Base-by-base conservation (phyloP, 2,329 filamentous ascomycete genomes). In the Dendryphion nanum region DNA sequence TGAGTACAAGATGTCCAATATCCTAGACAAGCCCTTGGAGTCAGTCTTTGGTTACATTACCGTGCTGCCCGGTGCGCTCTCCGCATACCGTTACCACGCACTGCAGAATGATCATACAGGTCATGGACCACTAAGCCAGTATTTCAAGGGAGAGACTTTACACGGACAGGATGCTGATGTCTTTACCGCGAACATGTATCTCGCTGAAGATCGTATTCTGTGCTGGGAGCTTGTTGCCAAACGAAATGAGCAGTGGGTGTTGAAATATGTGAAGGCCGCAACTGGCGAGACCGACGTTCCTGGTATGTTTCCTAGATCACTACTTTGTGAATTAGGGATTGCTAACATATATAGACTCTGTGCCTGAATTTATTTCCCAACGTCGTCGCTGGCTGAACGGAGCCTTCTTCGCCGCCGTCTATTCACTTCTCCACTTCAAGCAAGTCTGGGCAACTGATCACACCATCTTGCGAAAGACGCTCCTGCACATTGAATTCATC, bases 1-100 rank as follows among this genome's bases (percentile, higher is more conserved):
- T 52, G 93, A 98, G 72, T 98, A 98, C 75, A 98, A 98, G 69
- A 96, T 98, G 89, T 95, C 89, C 28, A 98, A 98, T 57, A 98
- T 98, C 56, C 76, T 98, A 18, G 93, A 98, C 64, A 98, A 98
- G 67, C 93, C 93, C 0, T 74, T 98, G 2, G 93, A 98, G 65
- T 95, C 89, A 0, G 91, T 95, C 0, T 98, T 98, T 64, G 93
- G 93, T 2, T 98, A 97, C 63, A 98, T 98, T 53, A 97, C 91
- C 5, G 93, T 98, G 53, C 72, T 98, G 48, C 94, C 93, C 0
- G 94, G 93, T 67, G 93, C 93, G 1, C 78, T 98, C 36, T 95
- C 88, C 61, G 93, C 93, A 2, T 98, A 98, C 64, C 81, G 94
- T 29, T 98, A 95, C 66, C 88, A 96, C 53, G 93, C 93, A 2